phyloP scores from a whole-genome alignment of 2,329 filamentous ascomycete genomes.

The Fusarium multiceps region DNA sequence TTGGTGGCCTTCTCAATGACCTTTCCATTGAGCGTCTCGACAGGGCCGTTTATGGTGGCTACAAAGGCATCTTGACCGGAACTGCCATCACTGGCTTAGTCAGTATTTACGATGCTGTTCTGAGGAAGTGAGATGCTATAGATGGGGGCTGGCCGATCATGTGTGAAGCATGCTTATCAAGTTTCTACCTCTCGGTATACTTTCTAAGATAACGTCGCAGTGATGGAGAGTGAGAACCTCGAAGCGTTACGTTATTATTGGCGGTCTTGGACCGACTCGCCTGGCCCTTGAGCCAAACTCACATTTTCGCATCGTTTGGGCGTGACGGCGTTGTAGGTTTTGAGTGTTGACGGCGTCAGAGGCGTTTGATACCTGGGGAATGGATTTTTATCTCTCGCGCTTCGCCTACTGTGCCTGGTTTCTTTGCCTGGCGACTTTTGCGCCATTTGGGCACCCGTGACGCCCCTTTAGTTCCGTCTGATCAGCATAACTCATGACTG shows the following conservation, averaged over 20 bases:
- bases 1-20: constrained; percentile 70
- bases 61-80: constrained; percentile 75
- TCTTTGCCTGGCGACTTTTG: neutral
- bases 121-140: constrained; percentile 69
- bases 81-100: constrained; percentile 74
- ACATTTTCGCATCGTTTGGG: constrained; percentile 34
- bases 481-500: neutral
- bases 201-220: constrained; percentile 2
- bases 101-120: constrained; percentile 81
- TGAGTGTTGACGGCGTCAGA: constrained; percentile 48
- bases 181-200: neutral
- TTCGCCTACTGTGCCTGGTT: constrained; percentile 16
- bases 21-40: constrained; percentile 72
- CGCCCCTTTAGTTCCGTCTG: neutral
- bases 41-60: constrained; percentile 75
- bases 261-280: constrained; percentile 4
- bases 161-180: neutral
- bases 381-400: constrained; percentile 17
- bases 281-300: constrained; percentile 5
- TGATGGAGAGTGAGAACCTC: neutral
- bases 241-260: constrained; percentile 5
- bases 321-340: constrained; percentile 47
- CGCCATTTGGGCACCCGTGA: neutral
- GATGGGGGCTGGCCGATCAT: neutral
- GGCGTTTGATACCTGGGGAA: constrained; percentile 48